Conservation (phyloP, 2,329 filamentous ascomycete genomes). For the Remersonia thermophila region DNA sequence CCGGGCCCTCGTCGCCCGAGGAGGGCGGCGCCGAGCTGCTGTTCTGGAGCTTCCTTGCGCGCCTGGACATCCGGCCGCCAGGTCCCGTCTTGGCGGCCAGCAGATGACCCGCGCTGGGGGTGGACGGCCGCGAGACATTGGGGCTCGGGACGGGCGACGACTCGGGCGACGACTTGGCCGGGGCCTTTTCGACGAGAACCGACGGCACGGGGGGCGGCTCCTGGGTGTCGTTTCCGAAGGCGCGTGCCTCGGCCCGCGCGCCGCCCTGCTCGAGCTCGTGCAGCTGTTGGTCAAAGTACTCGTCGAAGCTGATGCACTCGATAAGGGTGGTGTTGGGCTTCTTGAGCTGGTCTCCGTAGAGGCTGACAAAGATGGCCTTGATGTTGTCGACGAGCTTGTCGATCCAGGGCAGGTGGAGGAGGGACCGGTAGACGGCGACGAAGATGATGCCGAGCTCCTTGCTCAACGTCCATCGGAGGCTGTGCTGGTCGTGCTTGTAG, state of each 20-base stretch:
- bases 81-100: slow-evolving; percentile 64
- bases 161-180: slow-evolving; percentile 44
- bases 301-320: slow-evolving; percentile 69
- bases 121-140: slow-evolving; percentile 65
- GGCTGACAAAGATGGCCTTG: slow-evolving; percentile 76
- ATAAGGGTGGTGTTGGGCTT: slow-evolving; percentile 66
- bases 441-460: slow-evolving; percentile 95
- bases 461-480: slow-evolving; percentile 80
- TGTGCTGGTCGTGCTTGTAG: slow-evolving; percentile 88
- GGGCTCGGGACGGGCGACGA: slow-evolving; percentile 59
- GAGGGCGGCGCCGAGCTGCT: slow-evolving; percentile 54
- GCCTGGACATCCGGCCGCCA: slow-evolving; percentile 63
- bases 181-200: slow-evolving; percentile 27
- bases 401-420: slow-evolving; percentile 91
- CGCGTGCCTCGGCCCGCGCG: slow-evolving; percentile 18
- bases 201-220: slow-evolving; percentile 30
- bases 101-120: slow-evolving; percentile 55
- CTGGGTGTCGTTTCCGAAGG: slow-evolving; percentile 24
- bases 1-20: slow-evolving; percentile 68
- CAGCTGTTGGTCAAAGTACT: slow-evolving; percentile 90
- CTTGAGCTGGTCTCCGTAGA: slow-evolving; percentile 80
- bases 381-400: slow-evolving; percentile 95
- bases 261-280: slow-evolving; percentile 59
- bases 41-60: slow-evolving; percentile 60
- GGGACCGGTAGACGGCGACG: slow-evolving; percentile 91